Conservation (phyloP, 129 eudicot species). For the Chrysanthemum lavandulifolium region DNA sequence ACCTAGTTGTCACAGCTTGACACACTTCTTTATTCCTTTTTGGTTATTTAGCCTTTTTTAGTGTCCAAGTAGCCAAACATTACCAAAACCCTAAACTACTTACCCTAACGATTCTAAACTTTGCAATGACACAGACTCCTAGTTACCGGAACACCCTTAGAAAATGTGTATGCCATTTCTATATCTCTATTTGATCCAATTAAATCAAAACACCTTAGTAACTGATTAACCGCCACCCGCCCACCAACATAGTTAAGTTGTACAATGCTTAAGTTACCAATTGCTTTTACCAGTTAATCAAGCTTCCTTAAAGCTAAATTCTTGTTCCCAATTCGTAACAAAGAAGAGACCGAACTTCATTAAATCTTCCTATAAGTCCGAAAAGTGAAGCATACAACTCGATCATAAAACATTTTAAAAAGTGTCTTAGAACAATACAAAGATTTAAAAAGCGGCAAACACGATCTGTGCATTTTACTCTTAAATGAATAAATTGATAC, state of each 20-base stretch:
- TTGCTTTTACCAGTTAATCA: neutral
- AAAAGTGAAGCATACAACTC: too few relatives aligned
- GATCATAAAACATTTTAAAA: too few relatives aligned
- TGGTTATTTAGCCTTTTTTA: neutral
- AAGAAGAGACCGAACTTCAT: neutral
- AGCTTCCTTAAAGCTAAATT: neutral
- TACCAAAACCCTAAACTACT: neutral
- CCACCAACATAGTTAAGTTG: too few relatives aligned
- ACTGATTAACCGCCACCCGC: too few relatives aligned
- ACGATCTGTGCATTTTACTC: too few relatives aligned
- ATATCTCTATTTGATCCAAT: neutral
- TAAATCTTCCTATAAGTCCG: neutral
- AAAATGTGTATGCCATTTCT: neutral
- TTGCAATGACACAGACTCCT: neutral
- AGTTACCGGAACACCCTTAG: neutral
- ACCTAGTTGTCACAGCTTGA: neutral
- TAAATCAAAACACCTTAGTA: neutral
- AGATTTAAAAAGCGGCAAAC: too few relatives aligned
- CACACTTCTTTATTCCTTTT: neutral
- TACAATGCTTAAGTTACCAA: neutral
- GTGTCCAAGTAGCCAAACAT: neutral
- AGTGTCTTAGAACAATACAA: too few relatives aligned
- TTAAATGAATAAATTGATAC: too few relatives aligned
- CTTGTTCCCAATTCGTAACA: neutral
- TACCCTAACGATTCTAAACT: neutral